Evolutionary conservation across 2,329 filamentous ascomycete species (phyloP).

Genomic region (Pseudocercospora fuligena): DNA sequence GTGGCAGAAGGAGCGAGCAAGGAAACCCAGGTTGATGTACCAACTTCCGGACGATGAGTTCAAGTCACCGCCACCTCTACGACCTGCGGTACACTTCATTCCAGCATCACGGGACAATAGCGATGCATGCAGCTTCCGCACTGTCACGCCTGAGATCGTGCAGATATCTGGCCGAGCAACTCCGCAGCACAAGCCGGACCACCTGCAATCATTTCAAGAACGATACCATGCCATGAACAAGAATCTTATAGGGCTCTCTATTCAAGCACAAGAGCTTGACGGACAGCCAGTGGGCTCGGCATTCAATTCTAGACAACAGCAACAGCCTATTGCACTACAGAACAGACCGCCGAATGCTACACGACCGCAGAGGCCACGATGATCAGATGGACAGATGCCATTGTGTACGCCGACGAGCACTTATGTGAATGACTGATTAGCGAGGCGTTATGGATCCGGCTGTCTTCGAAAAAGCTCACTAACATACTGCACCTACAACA

Average conservation of each 20-base stretch:
- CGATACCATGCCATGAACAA: constrained; percentile 21
- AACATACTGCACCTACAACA: background rate
- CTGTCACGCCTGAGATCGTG: constrained; percentile 10
- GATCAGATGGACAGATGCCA: background rate
- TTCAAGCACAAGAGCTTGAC: constrained; percentile 17
- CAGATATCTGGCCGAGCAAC: constrained; percentile 10
- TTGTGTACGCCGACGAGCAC: background rate
- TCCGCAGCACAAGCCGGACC: constrained; percentile 11
- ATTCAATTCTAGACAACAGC: constrained; percentile 8
- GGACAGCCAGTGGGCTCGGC: constrained; percentile 22
- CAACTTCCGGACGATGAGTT: constrained; percentile 37
- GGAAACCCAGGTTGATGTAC: constrained; percentile 39
- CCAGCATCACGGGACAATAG: constrained; percentile 16
- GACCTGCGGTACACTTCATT: constrained; percentile 14
- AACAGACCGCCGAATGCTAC: constrained; percentile 5
- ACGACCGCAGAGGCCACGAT: background rate
- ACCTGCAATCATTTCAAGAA: constrained; percentile 16
- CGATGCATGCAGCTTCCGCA: constrained; percentile 13
- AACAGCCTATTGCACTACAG: background rate
- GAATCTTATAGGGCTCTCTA: background rate
- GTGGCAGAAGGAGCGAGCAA: constrained; percentile 28
- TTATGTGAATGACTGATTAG: background rate
- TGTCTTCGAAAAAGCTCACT: background rate
- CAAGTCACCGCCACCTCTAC: constrained; percentile 27
- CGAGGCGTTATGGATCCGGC: constrained; percentile 2